Evolutionary conservation across 192 early-diverging fungal species (phyloP), one percentile per base, ranked within the genome.

Genomic region (Coemansia furcata): DNA sequence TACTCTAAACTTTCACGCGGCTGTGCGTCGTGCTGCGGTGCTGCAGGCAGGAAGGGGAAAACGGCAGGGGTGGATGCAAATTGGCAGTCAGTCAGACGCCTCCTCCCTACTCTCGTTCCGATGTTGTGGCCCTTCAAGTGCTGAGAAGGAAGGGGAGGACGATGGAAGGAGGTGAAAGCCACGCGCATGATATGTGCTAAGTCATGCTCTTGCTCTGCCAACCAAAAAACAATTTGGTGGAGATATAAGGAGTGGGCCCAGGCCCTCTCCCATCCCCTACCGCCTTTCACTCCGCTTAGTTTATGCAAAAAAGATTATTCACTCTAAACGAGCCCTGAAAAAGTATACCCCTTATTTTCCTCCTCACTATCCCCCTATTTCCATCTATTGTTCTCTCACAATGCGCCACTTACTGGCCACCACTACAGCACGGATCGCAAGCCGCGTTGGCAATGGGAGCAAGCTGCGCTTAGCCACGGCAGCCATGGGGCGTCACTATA

Each of bases 401-500:
- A 57, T 57, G 54, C 54, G 54, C 54, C 54, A 57, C 30, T 32
- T 57, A 33, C 54, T 57, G 54, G 54, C 54, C 50, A 54, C 50
- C 17, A 57, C 29, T 17, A 57, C 54, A 6, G 32, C 54, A 4
- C 54, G 29, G 54, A 57, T 57, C 54, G 54, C 14, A 0, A 17
- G 29, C 54, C 15, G 26, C 29, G 32, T 6, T 21, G 21, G 47
- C 39, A 40, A 10, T 40, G 39, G 39, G 39, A 40, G 39, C 39
- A 40, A 40, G 30, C 30, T 32, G 29, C 54, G 54, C 30, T 23
- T 33, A 32, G 30, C 54, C 11, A 4, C 54, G 54, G 23, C 44
- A 21, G 49, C 54, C 15, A 14, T 57, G 54, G 30, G 23, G 26
- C 75, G 75, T 36, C 21, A 40, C n/a, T 79, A 79, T 59, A 79